Evolutionary conservation across 169 alveolate species (phyloP).

Genomic region (Perkinsus marinus): DNA sequence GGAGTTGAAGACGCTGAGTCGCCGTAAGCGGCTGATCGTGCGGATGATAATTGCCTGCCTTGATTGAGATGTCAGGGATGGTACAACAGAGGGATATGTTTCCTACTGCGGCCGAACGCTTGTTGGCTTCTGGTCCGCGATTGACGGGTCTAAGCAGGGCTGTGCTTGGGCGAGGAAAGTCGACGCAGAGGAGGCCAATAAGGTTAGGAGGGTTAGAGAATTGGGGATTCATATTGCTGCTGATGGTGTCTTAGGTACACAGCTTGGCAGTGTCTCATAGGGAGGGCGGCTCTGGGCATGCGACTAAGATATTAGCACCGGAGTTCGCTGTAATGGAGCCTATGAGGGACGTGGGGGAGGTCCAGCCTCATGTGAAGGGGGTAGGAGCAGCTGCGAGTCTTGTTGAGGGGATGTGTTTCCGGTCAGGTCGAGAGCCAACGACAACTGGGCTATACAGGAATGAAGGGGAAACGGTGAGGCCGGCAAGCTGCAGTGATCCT

Average conservation of each 20-base stretch:
- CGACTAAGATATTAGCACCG: neutral
- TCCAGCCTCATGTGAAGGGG: neutral
- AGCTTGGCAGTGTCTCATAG: neutral
- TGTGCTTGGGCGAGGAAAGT: neutral
- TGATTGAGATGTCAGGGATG: neutral
- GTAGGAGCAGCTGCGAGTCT: neutral
- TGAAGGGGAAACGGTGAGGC: too few relatives aligned
- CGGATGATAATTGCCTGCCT: neutral
- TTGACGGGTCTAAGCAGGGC: neutral
- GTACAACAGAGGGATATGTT: neutral
- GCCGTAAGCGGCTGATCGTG: neutral
- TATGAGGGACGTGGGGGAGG: neutral
- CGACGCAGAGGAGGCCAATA: neutral
- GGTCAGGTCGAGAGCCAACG: too few relatives aligned
- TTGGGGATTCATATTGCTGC: neutral
- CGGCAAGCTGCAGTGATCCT: neutral
- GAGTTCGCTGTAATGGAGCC: neutral
- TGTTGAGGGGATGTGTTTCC: neutral
- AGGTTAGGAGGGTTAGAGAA: neutral
- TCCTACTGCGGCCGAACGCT: neutral
- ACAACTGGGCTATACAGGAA: too few relatives aligned
- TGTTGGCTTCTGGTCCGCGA: neutral
- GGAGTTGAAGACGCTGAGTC: neutral
- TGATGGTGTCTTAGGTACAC: neutral
- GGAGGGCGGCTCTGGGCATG: neutral